A percentile compares a stretch with the other conserved stretches of the same genome.
Conservation (phyloP, 345 rosid species). For the Citrus medica region DNA sequence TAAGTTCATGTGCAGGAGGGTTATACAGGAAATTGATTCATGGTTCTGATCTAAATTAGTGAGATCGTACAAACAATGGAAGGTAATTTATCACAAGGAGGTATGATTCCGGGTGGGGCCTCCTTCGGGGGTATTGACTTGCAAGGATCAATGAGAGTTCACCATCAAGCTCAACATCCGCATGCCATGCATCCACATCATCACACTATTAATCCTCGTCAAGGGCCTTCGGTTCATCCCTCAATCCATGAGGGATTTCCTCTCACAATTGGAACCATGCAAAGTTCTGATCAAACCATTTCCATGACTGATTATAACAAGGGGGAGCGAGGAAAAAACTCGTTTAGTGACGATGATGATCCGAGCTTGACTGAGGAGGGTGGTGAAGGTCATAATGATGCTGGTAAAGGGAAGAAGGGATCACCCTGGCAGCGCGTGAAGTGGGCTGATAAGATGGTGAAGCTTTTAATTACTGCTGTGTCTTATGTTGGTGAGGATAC, state of each 20-base stretch:
- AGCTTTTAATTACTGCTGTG: constrained; percentile 81
- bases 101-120: constrained; percentile 56
- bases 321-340: constrained; percentile 57
- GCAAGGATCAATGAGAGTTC: constrained; percentile 64
- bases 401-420: constrained; percentile 52
- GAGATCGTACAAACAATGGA: constrained; percentile 40
- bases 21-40: constrained; percentile 16
- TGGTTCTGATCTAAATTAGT: constrained; percentile 16
- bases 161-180: constrained; percentile 43
- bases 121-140: constrained; percentile 73
- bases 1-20: neutral
- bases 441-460: constrained; percentile 96
- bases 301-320: constrained; percentile 44
- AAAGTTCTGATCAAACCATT: constrained; percentile 51
- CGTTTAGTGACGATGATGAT: constrained; percentile 84
- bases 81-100: constrained; percentile 66
- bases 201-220: constrained; percentile 43
- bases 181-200: constrained; percentile 53
- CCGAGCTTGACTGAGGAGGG: constrained; percentile 77
- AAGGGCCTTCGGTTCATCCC: constrained; percentile 34
- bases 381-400: constrained; percentile 50
- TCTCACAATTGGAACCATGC: constrained; percentile 62
- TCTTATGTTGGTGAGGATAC: constrained; percentile 83
- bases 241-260: constrained; percentile 63
- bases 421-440: constrained; percentile 92